Evolutionary conservation across 371 early-diverging fungal genomes (phyloP).

Genomic region (Lichtheimia ramosa): DNA sequence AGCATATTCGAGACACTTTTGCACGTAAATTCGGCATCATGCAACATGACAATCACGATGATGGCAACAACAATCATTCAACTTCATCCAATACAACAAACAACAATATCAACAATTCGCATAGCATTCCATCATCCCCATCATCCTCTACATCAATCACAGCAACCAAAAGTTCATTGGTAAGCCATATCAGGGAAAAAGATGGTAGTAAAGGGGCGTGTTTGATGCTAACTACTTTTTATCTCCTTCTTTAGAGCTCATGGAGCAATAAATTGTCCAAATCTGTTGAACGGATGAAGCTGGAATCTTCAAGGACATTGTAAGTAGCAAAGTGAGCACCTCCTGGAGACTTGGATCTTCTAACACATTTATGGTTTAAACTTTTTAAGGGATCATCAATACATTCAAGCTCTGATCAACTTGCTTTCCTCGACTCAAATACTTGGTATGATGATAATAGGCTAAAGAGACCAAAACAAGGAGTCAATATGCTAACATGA

Average conservation of each 20-base stretch:
- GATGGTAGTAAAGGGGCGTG: not conserved
- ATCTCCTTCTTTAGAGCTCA: too few species aligned
- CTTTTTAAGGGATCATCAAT: constrained; percentile 23
- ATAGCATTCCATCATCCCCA: not conserved
- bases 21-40: constrained; percentile 16
- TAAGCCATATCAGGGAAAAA: constrained; percentile 1
- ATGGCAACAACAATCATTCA: not conserved
- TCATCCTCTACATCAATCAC: not conserved
- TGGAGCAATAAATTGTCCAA: constrained; percentile 36
- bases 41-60: not conserved
- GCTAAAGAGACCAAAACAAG: not conserved
- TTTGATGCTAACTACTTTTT: constrained; percentile 7
- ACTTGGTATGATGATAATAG: constrained; percentile 22
- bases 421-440: constrained; percentile 24
- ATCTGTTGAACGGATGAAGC: constrained; percentile 35
- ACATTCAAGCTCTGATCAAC: constrained; percentile 27
- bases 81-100: not conserved
- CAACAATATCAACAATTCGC: constrained; percentile 1
- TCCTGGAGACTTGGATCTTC: too few species aligned
- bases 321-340: constrained; percentile 13
- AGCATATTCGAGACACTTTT: constrained; percentile 20
- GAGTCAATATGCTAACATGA: not conserved
- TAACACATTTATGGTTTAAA: too few species aligned
- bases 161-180: constrained; percentile 19
- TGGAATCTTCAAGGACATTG: constrained; percentile 24